phyloP scores from a whole-genome alignment of 768 basidiomycete genomes.

The Russula olivacea region DNA sequence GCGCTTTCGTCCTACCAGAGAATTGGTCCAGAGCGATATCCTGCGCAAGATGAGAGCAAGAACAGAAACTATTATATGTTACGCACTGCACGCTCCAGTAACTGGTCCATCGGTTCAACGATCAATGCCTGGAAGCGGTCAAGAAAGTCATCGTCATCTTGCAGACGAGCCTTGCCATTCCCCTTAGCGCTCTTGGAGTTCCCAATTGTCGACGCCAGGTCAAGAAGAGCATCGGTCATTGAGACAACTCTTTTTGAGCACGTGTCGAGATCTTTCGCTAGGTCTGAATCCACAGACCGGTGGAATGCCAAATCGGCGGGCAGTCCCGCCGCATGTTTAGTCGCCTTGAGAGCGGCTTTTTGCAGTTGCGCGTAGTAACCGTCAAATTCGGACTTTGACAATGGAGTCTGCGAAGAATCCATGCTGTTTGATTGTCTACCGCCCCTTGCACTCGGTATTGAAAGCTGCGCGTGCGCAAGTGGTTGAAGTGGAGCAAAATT shows the following conservation, averaged over 20 bases:
- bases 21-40: slow-evolving; percentile 80
- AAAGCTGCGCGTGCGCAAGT: neutral
- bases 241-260: slow-evolving; percentile 61
- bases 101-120: slow-evolving; percentile 77
- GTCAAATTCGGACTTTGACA: slow-evolving; percentile 36
- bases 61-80: neutral
- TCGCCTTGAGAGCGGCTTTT: slow-evolving; percentile 53
- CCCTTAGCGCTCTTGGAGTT: slow-evolving; percentile 32
- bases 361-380: slow-evolving; percentile 55
- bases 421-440: neutral
- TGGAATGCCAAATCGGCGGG: slow-evolving; percentile 84
- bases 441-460: neutral
- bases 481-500: neutral
- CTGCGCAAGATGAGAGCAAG: slow-evolving; percentile 36
- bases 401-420: slow-evolving; percentile 7
- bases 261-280: slow-evolving; percentile 65
- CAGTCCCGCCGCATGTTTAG: slow-evolving; percentile 53
- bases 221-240: slow-evolving; percentile 59
- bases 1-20: slow-evolving; percentile 61
- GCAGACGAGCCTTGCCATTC: slow-evolving; percentile 53
- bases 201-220: slow-evolving; percentile 43
- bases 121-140: slow-evolving; percentile 75
- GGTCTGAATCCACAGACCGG: slow-evolving; percentile 69
- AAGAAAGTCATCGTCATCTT: slow-evolving; percentile 71
- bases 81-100: slow-evolving; percentile 79